Evolutionary conservation across 306 rosid species (phyloP).

Genomic region (Canavalia ensiformis): DNA sequence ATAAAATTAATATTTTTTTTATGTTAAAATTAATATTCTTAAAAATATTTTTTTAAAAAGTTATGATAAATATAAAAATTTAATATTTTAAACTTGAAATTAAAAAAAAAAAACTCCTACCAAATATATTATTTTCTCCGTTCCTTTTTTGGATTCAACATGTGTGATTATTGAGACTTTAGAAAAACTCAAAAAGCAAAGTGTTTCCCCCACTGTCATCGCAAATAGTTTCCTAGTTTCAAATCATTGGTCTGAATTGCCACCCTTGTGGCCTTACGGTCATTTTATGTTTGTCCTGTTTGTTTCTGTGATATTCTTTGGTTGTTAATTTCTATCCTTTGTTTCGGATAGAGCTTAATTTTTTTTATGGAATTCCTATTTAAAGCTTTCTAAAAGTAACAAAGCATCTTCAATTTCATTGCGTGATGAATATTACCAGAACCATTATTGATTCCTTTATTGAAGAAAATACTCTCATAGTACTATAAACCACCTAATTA

Average conservation of each 20-base stretch:
- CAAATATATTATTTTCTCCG: not conserved
- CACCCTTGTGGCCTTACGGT: not conserved
- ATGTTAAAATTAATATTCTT: too few relatives aligned
- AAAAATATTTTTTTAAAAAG: too few relatives aligned
- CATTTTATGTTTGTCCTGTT: constrained; percentile 24
- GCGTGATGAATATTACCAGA: not conserved
- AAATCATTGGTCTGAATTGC: constrained; percentile 10
- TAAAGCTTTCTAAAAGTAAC: not conserved
- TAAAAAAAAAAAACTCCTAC: too few relatives aligned
- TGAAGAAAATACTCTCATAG: too few relatives aligned
- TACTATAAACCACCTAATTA: too few relatives aligned
- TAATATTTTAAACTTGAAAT: too few relatives aligned
- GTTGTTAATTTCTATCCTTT: not conserved
- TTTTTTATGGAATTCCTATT: not conserved
- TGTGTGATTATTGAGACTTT: constrained; percentile 6
- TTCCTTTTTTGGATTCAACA: not conserved
- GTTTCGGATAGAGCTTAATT: not conserved
- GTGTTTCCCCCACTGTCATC: not conserved
- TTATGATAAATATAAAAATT: too few relatives aligned
- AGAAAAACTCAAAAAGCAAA: constrained; percentile 12
- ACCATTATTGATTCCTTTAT: too few relatives aligned
- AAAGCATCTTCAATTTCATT: not conserved
- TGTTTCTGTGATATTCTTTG: constrained; percentile 10
- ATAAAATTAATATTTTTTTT: too few relatives aligned
- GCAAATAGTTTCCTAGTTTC: not conserved